A percentile compares a stretch with the other conserved stretches of the same genome.
Conservation (phyloP, 2,329 filamentous ascomycete genomes). For the Juglanconis oblonga region DNA sequence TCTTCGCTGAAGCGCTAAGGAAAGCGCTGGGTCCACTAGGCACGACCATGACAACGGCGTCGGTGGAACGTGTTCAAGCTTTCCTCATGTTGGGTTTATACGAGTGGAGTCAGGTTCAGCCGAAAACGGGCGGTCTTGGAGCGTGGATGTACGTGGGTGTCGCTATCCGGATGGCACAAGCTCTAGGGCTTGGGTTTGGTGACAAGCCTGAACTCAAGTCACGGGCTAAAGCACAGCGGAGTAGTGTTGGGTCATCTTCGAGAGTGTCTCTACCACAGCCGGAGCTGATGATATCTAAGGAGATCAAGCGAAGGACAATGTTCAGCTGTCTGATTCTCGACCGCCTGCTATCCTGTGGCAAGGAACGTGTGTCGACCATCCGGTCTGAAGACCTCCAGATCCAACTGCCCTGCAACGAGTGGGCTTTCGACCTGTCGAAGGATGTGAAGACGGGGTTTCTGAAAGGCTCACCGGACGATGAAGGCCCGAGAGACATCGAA, state of each 20-base stretch:
- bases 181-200: constrained; percentile 58
- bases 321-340: constrained; percentile 75
- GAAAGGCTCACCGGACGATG: constrained; percentile 18
- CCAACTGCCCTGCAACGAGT: constrained; percentile 66
- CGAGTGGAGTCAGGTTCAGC: constrained; percentile 64
- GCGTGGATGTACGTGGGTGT: constrained; percentile 67
- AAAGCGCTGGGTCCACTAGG: constrained; percentile 47
- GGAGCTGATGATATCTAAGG: constrained; percentile 53
- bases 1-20: constrained; percentile 59
- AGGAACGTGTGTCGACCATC: constrained; percentile 58
- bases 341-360: constrained; percentile 64
- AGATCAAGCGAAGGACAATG: constrained; percentile 67
- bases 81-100: constrained; percentile 70
- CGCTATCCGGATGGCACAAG: constrained; percentile 62
- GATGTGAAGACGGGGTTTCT: constrained; percentile 54
- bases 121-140: constrained; percentile 47
- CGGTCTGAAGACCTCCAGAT: constrained; percentile 58
- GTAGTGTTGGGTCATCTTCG: neutral
- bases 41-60: constrained; percentile 47
- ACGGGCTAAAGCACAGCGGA: constrained; percentile 11
- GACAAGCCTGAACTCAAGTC: constrained; percentile 34
- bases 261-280: constrained; percentile 19
- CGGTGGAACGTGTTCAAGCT: constrained; percentile 63
- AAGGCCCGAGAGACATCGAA: constrained; percentile 25
- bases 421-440: constrained; percentile 60